phyloP scores from a whole-genome alignment of 2,329 filamentous ascomycete species.

The Penicillium sp. region DNA sequence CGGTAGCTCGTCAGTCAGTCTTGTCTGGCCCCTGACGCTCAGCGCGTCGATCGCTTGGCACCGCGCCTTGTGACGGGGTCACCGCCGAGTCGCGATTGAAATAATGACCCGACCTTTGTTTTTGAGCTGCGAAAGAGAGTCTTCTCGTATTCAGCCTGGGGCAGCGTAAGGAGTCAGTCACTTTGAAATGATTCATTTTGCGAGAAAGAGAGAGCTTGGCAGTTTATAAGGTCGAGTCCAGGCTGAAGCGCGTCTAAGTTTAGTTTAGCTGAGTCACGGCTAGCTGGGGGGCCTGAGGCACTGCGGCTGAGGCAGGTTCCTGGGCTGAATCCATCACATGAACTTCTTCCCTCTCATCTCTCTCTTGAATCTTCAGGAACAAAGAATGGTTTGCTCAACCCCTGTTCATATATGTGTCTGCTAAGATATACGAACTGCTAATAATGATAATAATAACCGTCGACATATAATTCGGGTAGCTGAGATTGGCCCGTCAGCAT shows the following conservation, averaged over 20 bases:
- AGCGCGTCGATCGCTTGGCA: conserved; percentile 11
- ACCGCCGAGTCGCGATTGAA: not conserved
- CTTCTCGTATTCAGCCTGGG: no score
- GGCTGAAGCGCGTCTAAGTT: not conserved
- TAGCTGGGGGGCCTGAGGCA: not conserved
- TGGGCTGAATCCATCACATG: no score
- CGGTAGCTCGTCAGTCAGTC: not conserved
- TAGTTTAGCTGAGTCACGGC: not conserved
- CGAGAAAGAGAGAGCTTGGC: not conserved
- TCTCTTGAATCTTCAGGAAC: no score
- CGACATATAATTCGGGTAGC: no score
- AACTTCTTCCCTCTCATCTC: no score
- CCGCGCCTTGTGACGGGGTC: conserved; percentile 7
- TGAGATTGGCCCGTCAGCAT: no score
- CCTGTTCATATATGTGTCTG: no score
- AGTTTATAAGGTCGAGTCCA: not conserved
- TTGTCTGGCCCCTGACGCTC: not conserved
- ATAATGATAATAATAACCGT: no score
- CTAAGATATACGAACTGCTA: no score
- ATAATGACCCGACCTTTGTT: not conserved
- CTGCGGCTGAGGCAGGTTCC: not conserved
- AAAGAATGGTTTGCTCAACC: no score
- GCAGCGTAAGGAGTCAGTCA: not conserved
- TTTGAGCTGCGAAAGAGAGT: not conserved
- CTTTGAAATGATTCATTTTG: not conserved